Evolutionary conservation across 2,329 filamentous ascomycete species (phyloP).

Genomic region (Cyclaneusma minus): DNA sequence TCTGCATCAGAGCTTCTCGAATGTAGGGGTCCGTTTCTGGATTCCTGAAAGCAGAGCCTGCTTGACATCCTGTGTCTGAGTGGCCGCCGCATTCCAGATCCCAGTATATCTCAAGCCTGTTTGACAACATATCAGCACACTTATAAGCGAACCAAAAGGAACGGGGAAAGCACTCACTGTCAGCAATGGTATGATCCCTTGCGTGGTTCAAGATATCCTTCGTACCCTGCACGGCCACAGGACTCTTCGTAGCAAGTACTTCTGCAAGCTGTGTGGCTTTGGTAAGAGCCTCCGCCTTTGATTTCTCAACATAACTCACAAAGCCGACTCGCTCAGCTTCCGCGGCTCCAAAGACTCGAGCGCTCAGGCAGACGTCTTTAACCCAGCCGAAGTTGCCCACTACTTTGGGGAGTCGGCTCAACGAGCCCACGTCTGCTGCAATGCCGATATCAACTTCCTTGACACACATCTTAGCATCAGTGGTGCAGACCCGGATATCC

Average conservation of each 20-base stretch:
- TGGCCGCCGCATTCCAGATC: conserved; percentile 72
- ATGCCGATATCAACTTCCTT: conserved; percentile 76
- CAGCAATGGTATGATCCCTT: conserved; percentile 60
- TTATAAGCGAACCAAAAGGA: conserved; percentile 1
- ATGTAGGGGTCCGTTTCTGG: conserved; percentile 64
- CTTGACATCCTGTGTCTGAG: conserved; percentile 68
- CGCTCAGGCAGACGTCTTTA: conserved; percentile 62
- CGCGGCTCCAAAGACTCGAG: conserved; percentile 49
- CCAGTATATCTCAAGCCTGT: conserved; percentile 64
- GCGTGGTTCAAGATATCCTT: conserved; percentile 78
- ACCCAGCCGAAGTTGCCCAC: conserved; percentile 61
- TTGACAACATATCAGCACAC: conserved; percentile 1
- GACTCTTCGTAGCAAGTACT: conserved; percentile 65
- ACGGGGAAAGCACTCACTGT: conserved; percentile 39
- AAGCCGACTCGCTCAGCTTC: conserved; percentile 59
- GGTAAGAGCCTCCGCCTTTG: conserved; percentile 46
- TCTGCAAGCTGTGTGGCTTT: conserved; percentile 47
- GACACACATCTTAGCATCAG: conserved; percentile 47
- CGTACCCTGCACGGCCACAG: conserved; percentile 73
- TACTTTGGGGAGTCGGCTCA: conserved; percentile 57
- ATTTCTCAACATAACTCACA: conserved; percentile 47
- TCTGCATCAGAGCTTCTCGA: conserved; percentile 75
- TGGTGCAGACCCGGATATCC: conserved; percentile 52
- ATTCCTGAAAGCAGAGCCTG: conserved; percentile 61
- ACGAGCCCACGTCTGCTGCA: conserved; percentile 64